phyloP scores from a whole-genome alignment of 495 filamentous ascomycete species.

The Letharia lupina region DNA sequence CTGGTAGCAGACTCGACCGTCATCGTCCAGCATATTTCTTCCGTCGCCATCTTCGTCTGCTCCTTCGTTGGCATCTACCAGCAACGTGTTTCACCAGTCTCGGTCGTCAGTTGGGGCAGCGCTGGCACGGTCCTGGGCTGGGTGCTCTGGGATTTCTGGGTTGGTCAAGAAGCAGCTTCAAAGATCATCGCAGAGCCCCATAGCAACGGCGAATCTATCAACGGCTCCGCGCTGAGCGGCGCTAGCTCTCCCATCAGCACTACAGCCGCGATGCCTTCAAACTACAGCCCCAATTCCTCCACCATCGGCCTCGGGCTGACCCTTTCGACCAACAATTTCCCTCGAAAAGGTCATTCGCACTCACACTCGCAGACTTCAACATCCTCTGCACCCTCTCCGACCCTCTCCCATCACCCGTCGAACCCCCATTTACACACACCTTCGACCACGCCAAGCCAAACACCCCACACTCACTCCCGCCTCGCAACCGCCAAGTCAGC shows the following conservation, averaged over 20 bases:
- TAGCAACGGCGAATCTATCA: constrained; percentile 37
- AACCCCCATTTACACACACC: constrained; percentile 17
- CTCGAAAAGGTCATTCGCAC: constrained; percentile 19
- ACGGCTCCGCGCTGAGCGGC: constrained; percentile 32
- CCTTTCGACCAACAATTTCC: constrained; percentile 25
- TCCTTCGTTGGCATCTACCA: constrained; percentile 88
- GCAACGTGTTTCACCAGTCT: constrained; percentile 73
- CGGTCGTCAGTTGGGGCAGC: constrained; percentile 76
- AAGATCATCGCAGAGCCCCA: constrained; percentile 25
- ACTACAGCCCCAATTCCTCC: constrained; percentile 21
- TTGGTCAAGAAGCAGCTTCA: constrained; percentile 48
- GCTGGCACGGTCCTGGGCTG: constrained; percentile 79
- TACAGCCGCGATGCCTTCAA: constrained; percentile 28
- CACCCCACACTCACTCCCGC: constrained; percentile 51
- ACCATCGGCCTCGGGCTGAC: constrained; percentile 43
- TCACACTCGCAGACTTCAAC: constrained; percentile 22
- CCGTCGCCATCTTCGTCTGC: constrained; percentile 86
- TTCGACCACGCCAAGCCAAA: constrained; percentile 22
- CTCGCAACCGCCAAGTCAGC: constrained; percentile 79
- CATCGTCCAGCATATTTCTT: constrained; percentile 92
- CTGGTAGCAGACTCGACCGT: constrained; percentile 91
- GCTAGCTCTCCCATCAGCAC: constrained; percentile 40
- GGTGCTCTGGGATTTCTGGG: constrained; percentile 86
- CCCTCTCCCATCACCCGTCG: constrained; percentile 22
- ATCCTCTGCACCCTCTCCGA: constrained; percentile 14